Evolutionary conservation across 495 filamentous ascomycete species (phyloP).

Genomic region (Podospora tetraspora): DNA sequence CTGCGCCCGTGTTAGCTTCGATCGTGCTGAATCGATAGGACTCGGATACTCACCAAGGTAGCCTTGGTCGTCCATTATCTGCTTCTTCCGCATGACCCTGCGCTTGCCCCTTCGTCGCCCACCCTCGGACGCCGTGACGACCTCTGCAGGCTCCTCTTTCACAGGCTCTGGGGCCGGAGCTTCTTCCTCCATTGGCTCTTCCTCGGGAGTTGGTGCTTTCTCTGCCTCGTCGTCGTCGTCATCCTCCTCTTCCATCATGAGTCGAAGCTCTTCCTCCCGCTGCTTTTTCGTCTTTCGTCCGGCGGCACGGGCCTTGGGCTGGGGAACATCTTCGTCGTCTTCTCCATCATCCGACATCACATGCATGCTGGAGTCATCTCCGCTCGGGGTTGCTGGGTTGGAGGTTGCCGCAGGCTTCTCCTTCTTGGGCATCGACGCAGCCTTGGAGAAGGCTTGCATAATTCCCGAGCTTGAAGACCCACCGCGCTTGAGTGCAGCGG

Average conservation of each 20-base stretch:
- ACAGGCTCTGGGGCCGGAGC: conserved; percentile 31
- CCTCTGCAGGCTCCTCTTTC: conserved; percentile 49
- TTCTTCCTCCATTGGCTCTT: conserved; percentile 31
- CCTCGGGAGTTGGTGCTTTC: conserved; percentile 14
- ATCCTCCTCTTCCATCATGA: conserved; percentile 87
- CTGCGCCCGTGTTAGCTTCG: conserved; percentile 41
- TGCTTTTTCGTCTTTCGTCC: conserved; percentile 59
- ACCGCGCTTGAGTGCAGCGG: conserved; percentile 52
- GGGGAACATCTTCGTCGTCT: conserved; percentile 53
- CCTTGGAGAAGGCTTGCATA: conserved; percentile 80
- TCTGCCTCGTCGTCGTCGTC: conserved; percentile 34
- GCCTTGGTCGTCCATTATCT: conserved; percentile 84
- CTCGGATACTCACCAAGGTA: conserved; percentile 65
- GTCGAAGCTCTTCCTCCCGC: conserved; percentile 64
- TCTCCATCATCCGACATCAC: conserved; percentile 70
- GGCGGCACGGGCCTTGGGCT: conserved; percentile 31
- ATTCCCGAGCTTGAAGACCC: conserved; percentile 48
- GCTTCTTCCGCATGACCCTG: conserved; percentile 84
- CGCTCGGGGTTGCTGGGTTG: conserved; percentile 36
- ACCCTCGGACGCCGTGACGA: conserved; percentile 49
- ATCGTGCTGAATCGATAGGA: neutral
- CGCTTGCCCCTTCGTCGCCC: conserved; percentile 76
- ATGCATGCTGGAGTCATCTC: conserved; percentile 54
- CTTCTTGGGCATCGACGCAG: conserved; percentile 59
- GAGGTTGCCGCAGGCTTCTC: conserved; percentile 36